Evolutionary conservation across 2,329 filamentous ascomycete genomes (phyloP).

Genomic region (Dothiorella sarmentorum): DNA sequence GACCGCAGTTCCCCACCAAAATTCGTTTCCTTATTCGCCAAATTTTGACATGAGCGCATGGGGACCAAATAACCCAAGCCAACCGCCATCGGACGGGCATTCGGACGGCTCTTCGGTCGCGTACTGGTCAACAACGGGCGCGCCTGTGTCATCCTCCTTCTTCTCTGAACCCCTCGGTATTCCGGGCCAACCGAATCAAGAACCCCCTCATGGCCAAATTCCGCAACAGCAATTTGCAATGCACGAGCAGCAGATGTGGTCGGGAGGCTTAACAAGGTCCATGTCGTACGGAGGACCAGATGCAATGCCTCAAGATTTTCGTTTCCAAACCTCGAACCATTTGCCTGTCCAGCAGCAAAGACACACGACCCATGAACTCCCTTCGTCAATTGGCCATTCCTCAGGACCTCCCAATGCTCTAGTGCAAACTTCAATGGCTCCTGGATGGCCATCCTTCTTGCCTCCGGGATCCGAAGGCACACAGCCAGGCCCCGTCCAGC

Average conservation of each 20-base stretch:
- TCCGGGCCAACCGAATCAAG: constrained; percentile 33
- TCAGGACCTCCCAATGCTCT: neutral
- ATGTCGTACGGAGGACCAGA: constrained; percentile 42
- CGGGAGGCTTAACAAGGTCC: constrained; percentile 30
- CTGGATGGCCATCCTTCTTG: constrained; percentile 2
- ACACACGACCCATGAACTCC: neutral
- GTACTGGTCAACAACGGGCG: constrained; percentile 30
- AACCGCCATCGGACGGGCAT: constrained; percentile 9
- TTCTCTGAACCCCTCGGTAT: constrained; percentile 33
- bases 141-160: constrained; percentile 31
- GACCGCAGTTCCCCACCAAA: constrained; percentile 32
- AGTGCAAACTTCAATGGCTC: neutral
- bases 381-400: neutral
- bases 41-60: constrained; percentile 7
- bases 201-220: constrained; percentile 31
- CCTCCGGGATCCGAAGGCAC: neutral
- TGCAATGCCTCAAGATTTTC: constrained; percentile 32
- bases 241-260: constrained; percentile 30
- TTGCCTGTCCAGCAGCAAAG: neutral
- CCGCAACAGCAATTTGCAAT: constrained; percentile 34
- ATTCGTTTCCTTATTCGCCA: constrained; percentile 33
- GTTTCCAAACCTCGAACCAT: neutral
- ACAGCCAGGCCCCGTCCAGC: constrained; percentile 12
- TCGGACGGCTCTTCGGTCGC: constrained; percentile 12
- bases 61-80: neutral